A percentile compares a stretch with the other conserved stretches of the same genome.
phyloP scores from a whole-genome alignment of 345 rosid species.

The Theobroma cacao region DNA sequence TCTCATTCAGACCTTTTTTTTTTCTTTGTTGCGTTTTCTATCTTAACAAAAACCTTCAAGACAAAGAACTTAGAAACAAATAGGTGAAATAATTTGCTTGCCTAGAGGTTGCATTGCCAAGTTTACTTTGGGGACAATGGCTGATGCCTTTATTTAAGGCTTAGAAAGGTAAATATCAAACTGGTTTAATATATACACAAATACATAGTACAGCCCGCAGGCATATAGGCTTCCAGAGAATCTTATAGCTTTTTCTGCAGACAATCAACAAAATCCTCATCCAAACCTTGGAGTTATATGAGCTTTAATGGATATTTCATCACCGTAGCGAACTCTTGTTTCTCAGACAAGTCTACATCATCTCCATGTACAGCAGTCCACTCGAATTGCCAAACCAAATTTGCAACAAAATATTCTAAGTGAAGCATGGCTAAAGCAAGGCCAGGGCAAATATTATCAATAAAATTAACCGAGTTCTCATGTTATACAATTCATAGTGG shows the following conservation, averaged over 20 bases:
- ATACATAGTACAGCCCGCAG: neutral
- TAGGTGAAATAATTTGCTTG: no score
- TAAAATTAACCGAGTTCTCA: no score
- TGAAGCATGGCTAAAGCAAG: slow-evolving; percentile 28
- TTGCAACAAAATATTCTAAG: slow-evolving; percentile 36
- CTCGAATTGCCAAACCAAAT: slow-evolving; percentile 27
- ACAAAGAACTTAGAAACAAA: neutral
- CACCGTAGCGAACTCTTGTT: slow-evolving; percentile 28
- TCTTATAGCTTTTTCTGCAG: neutral
- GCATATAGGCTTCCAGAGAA: neutral
- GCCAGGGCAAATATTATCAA: slow-evolving; percentile 39
- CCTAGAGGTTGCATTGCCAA: neutral
- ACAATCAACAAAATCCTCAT: neutral
- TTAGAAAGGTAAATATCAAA: no score
- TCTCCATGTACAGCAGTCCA: slow-evolving; percentile 23
- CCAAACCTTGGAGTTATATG: neutral
- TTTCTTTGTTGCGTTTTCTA: no score
- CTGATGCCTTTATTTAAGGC: neutral
- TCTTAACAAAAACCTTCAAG: neutral
- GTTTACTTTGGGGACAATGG: neutral
- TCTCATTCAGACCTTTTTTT: no score
- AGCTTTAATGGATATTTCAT: slow-evolving; percentile 3
- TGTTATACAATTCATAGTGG: no score
- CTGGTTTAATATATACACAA: neutral
- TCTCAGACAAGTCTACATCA: slow-evolving; percentile 24